Percentiles rank a stretch among this genome's conserved stretches.
Evolutionary conservation across 176 grass and related monocot genomes (phyloP).

Genomic region (bread wheat (Triticum aestivum)): DNA sequence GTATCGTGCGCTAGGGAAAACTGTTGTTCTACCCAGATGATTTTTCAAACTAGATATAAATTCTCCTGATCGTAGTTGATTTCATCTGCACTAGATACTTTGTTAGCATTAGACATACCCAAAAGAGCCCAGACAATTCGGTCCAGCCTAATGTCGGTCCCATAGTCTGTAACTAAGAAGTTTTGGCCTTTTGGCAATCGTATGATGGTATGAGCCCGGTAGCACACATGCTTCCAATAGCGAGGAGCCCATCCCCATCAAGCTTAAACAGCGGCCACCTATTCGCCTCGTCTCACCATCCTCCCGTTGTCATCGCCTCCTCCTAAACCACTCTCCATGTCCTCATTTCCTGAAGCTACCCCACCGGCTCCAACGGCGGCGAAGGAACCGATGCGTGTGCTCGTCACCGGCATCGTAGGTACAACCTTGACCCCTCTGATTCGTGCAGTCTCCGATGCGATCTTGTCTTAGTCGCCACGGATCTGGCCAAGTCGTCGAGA

Average conservation of each 20-base stretch:
- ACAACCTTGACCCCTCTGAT: slow-evolving; percentile 6
- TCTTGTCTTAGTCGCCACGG: not conserved
- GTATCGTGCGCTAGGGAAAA: too few species aligned
- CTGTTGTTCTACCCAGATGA: too few species aligned
- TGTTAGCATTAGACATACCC: too few species aligned
- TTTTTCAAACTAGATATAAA: too few species aligned
- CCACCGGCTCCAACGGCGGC: slow-evolving; percentile 61
- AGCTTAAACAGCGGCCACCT: slow-evolving; percentile 33
- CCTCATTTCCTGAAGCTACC: slow-evolving; percentile 13
- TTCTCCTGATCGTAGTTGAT: too few species aligned
- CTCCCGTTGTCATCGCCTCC: not conserved
- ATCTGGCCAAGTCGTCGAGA: slow-evolving; percentile 25
- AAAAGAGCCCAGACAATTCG: not conserved
- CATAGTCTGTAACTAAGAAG: not conserved
- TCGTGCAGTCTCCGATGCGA: not conserved
- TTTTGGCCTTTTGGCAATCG: not conserved
- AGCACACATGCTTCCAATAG: not conserved
- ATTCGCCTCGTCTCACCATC: not conserved
- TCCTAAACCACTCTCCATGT: not conserved
- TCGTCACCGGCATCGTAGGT: slow-evolving; percentile 93
- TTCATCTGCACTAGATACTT: too few species aligned
- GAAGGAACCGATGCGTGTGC: slow-evolving; percentile 87
- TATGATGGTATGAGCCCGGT: not conserved
- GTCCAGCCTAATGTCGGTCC: not conserved
- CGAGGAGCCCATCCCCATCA: not conserved